A percentile compares a stretch with the other conserved stretches of the same genome.
Conservation (phyloP, 1,139 yeast species). For the Candida anutae region DNA sequence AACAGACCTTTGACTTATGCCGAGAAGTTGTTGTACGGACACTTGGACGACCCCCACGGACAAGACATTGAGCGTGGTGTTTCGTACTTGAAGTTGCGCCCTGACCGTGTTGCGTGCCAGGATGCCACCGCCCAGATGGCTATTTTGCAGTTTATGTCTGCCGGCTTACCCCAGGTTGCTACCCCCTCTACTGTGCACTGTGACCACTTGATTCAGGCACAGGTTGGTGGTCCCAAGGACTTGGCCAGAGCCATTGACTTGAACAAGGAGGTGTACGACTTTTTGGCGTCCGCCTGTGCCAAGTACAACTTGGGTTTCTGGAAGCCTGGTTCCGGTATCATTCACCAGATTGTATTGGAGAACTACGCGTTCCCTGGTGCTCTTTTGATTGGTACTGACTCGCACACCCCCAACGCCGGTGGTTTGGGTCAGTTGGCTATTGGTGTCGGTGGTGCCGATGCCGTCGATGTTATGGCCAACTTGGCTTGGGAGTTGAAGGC, state of each 20-base stretch:
- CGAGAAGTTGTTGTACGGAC: slow-evolving; percentile 93
- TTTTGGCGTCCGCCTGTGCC: slow-evolving; percentile 89
- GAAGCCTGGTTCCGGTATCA: slow-evolving; percentile 99
- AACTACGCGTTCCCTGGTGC: slow-evolving; percentile 99
- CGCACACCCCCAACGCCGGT: slow-evolving; percentile 99
- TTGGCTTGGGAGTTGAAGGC: slow-evolving; percentile 98
- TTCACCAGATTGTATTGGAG: slow-evolving; percentile 95
- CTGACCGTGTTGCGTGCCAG: slow-evolving; percentile 99
- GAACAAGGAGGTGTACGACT: slow-evolving; percentile 96
- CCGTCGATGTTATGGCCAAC: slow-evolving; percentile 95
- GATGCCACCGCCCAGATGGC: slow-evolving; percentile 99
- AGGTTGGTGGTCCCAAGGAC: slow-evolving; percentile 88
- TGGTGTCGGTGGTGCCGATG: slow-evolving; percentile 99
- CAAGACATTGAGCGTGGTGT: slow-evolving; percentile 96
- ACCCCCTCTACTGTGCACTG: slow-evolving; percentile 98
- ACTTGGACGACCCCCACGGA: slow-evolving; percentile 90
- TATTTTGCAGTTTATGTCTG: slow-evolving; percentile 95
- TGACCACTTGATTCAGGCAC: slow-evolving; percentile 98
- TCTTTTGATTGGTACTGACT: slow-evolving; percentile 94
- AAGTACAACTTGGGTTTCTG: slow-evolving; percentile 99
- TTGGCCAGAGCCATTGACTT: slow-evolving; percentile 86
- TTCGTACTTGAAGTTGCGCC: slow-evolving; percentile 92
- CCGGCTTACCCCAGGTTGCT: slow-evolving; percentile 89
- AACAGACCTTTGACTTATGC: slow-evolving; percentile 95
- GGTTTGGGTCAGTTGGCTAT: slow-evolving; percentile 98